Evolutionary conservation across 768 basidiomycete species (phyloP).

Genomic region (Peribolospora baueri): DNA sequence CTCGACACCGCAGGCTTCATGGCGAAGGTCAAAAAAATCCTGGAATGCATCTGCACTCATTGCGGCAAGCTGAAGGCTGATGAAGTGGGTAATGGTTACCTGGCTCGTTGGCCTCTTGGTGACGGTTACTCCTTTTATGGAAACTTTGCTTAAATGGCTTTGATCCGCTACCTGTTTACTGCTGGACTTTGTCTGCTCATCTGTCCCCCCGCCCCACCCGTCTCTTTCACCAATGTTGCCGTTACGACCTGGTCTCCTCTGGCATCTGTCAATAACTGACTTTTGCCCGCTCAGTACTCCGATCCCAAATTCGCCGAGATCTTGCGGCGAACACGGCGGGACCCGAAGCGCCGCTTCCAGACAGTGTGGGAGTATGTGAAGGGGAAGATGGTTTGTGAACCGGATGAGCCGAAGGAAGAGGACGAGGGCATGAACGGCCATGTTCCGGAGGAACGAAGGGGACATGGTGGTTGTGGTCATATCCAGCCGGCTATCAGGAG

Average conservation of each 20-base stretch:
- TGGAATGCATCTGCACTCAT: slow-evolving; percentile 95
- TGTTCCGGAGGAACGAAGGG: slow-evolving; percentile 33
- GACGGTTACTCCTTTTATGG: not conserved
- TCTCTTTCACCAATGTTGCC: no score
- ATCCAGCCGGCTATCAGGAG: slow-evolving; percentile 69
- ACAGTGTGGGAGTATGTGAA: slow-evolving; percentile 25
- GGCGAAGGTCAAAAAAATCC: slow-evolving; percentile 96
- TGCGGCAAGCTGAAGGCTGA: slow-evolving; percentile 96
- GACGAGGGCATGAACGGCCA: slow-evolving; percentile 26
- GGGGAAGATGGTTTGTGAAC: slow-evolving; percentile 62
- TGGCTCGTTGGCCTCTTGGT: not conserved
- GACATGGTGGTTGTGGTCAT: slow-evolving; percentile 94
- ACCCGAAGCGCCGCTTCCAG: slow-evolving; percentile 14
- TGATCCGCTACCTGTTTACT: no score
- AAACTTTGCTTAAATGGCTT: no score
- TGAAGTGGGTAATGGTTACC: slow-evolving; percentile 44
- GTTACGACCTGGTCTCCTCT: no score
- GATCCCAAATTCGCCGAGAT: slow-evolving; percentile 10
- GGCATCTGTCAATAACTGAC: no score
- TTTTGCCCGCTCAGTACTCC: not conserved
- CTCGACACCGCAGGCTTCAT: slow-evolving; percentile 45
- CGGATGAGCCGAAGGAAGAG: slow-evolving; percentile 72
- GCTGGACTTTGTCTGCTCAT: no score
- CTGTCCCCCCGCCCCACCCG: no score
- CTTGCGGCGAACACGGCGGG: slow-evolving; percentile 9